Evolutionary conservation across 2,329 filamentous ascomycete genomes (phyloP), one percentile per base, ranked within the genome.

Genomic region (Sclerotinia glacialis): DNA sequence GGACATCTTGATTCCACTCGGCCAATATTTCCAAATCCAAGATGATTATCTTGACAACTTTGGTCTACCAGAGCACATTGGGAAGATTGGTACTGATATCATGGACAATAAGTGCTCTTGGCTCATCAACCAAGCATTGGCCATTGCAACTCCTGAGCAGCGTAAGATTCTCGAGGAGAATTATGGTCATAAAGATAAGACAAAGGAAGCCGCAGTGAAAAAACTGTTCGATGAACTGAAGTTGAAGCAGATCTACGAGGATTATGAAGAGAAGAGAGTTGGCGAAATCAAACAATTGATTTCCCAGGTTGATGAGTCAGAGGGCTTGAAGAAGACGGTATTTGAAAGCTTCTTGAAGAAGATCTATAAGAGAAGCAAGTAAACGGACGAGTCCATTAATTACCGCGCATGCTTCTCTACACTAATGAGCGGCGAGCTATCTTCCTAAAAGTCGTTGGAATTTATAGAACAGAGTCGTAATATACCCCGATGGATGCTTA

Each of bases 61-160:
- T 77, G 95, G 94, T 74, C 89, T 94, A 74, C 93, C 95, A 49
- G 87, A 92, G 75, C 86, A 93, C 76, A 95, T 99, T 78, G 95
- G 95, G 79, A 99, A 99, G 87, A 97, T 98, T 72, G 95, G 95
- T 72, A 99, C 95, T 68, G 95, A 99, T 77, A 99, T 99, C 79
- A 89, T 93, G 84, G 95, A 99, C 82, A 99, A 99, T 86, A 99
- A 99, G 86, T 99, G 95, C 85, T 96, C 92, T 52, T 99, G 95
- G 95, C 83, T 99, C 68, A 86, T 99, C 80, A 99, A 99, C 85
- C 89, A 97, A 80, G 95, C 95, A 56, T 84, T 99, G 68, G 85
- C 88, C 78, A 85, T 89, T 69, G 90, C 86, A 71, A 93, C 85
- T 2, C 88, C 92, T 1, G 92, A 94, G 78, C 95, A 99, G 85